A percentile compares a stretch with the other conserved stretches of the same genome.
These are phyloP conservation scores for Hapsidospora chrysogenum DNA, from an alignment of 495 filamentous ascomycete genomes.

Conservation along the genomic window DNA sequence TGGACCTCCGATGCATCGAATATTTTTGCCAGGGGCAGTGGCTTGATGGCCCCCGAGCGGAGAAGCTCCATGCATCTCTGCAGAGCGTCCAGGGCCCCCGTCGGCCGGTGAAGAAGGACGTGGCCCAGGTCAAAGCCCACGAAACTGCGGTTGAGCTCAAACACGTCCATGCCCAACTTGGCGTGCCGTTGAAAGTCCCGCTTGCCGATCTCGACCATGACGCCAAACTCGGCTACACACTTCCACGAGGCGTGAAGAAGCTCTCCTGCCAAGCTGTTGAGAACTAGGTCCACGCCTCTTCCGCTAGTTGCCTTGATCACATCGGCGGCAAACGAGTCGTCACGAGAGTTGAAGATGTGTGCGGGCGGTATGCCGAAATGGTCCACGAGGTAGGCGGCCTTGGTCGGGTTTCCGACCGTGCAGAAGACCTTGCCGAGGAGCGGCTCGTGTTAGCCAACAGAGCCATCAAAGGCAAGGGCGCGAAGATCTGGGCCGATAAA, in stretches of 20 bases:
- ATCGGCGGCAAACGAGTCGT: constrained; percentile 20
- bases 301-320: constrained; percentile 28
- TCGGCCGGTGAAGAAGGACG: neutral
- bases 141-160: constrained; percentile 14
- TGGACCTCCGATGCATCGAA: constrained; percentile 15
- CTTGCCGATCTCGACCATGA: constrained; percentile 39
- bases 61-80: neutral
- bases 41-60: constrained; percentile 3
- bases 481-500: too few relatives aligned
- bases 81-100: neutral
- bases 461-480: too few relatives aligned
- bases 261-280: constrained; percentile 42
- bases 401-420: constrained; percentile 30
- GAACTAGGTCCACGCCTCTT: constrained; percentile 36
- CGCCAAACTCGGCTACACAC: constrained; percentile 36
- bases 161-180: constrained; percentile 13
- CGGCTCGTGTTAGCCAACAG: too few relatives aligned
- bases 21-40: constrained; percentile 12
- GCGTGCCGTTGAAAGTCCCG: constrained; percentile 15
- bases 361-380: constrained; percentile 27
- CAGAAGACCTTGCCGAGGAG: too few relatives aligned
- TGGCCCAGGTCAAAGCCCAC: constrained; percentile 5
- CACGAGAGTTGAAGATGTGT: constrained; percentile 34
- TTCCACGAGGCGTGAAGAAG: constrained; percentile 33
- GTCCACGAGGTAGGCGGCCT: constrained; percentile 25